A percentile compares a stretch with the other conserved stretches of the same genome.
These are phyloP conservation scores for Saccharomyces hybrid DNA, from an alignment of 1,139 yeast genomes.

Conservation along the genomic window DNA sequence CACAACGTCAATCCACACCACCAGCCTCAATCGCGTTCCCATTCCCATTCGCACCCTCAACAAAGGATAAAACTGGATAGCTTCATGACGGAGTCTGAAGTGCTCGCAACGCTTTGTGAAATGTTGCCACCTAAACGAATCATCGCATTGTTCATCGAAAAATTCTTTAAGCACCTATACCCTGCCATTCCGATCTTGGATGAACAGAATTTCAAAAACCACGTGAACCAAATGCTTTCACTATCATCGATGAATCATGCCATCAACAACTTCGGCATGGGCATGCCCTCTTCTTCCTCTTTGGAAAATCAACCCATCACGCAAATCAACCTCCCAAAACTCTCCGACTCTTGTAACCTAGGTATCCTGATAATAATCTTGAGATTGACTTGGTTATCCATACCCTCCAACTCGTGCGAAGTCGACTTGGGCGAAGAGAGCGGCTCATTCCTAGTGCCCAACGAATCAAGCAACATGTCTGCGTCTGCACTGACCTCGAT, in stretches of 20 bases:
- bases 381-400: slow-evolving; percentile 43
- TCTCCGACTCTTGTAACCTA: slow-evolving; percentile 30
- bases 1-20: not conserved
- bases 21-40: not conserved
- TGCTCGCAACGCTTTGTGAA: slow-evolving; percentile 15
- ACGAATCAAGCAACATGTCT: not conserved
- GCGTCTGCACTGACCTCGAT: not conserved
- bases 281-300: slow-evolving; percentile 6
- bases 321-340: slow-evolving; percentile 20
- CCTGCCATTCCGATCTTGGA: slow-evolving; percentile 48
- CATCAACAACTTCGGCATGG: not conserved
- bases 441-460: slow-evolving; percentile 13
- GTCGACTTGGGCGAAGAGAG: slow-evolving; percentile 23
- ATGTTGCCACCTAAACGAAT: slow-evolving; percentile 38
- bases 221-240: slow-evolving; percentile 13
- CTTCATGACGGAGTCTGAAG: slow-evolving; percentile 12
- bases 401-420: slow-evolving; percentile 36
- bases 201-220: slow-evolving; percentile 34
- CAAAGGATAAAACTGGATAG: not conserved
- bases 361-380: slow-evolving; percentile 43
- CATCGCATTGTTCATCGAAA: slow-evolving; percentile 34
- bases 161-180: slow-evolving; percentile 41
- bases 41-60: not conserved
- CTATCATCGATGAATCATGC: slow-evolving; percentile 4
- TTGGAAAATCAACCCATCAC: slow-evolving; percentile 6